Percentiles rank a stretch among this genome's conserved stretches.
Evolutionary conservation across 768 basidiomycete species (phyloP).

Genomic region (Kwoniella europaea): DNA sequence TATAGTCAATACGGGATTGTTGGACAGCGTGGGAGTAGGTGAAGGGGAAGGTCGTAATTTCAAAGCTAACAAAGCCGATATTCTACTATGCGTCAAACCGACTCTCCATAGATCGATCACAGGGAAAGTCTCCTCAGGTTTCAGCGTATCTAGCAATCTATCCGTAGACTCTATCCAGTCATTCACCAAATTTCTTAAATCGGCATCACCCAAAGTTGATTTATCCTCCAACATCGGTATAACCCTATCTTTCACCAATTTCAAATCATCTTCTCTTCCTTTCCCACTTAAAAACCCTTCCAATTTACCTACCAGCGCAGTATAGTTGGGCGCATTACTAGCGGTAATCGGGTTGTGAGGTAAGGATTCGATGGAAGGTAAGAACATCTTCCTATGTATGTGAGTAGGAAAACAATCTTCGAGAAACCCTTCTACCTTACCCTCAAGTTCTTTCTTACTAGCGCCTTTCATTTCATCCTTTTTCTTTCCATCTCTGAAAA

Average conservation of each 20-base stretch:
- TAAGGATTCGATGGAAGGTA: conserved; percentile 37
- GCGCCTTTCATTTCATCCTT: conserved; percentile 49
- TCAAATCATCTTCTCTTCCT: conserved; percentile 14
- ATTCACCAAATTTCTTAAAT: conserved; percentile 16
- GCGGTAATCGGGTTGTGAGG: conserved; percentile 37
- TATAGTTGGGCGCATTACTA: conserved; percentile 32
- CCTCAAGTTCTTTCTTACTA: conserved; percentile 37
- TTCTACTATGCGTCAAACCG: conserved; percentile 30
- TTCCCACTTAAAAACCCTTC: conserved; percentile 34
- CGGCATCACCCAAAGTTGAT: conserved; percentile 14
- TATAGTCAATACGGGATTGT: conserved; percentile 34
- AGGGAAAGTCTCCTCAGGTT: conserved; percentile 48
- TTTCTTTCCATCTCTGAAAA: conserved; percentile 70
- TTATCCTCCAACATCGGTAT: conserved; percentile 40
- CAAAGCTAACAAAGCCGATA: conserved; percentile 30
- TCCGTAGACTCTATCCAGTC: conserved; percentile 28
- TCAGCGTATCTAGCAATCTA: conserved; percentile 25
- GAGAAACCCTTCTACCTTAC: conserved; percentile 41
- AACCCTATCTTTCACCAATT: conserved; percentile 22
- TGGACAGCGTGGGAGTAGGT: conserved; percentile 2
- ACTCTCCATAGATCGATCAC: conserved; percentile 49
- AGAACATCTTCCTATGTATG: conserved; percentile 43
- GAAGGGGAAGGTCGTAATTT: conserved; percentile 20
- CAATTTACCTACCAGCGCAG: conserved; percentile 41
- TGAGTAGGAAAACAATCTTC: conserved; percentile 45